Evolutionary conservation across 306 rosid genomes (phyloP), one percentile per base, ranked within the genome.

Genomic region (Ormosia semicastrata): DNA sequence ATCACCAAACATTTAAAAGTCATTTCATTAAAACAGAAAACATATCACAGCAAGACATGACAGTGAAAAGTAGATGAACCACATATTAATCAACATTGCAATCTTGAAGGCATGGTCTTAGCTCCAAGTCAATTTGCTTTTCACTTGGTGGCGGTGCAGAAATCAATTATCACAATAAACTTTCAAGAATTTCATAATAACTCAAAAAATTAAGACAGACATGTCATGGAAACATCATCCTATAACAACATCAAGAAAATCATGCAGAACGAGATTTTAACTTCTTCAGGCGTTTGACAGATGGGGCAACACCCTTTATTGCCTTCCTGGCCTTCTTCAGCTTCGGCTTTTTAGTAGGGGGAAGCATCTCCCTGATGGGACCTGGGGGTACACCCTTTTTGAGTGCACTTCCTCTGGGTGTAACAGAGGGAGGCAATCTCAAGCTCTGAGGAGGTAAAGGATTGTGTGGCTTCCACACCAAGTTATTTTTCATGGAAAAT

Each of bases 361-460:
- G 82, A 71, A 84, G 80, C 87, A 89, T 86, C 88, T 96, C 99
- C 87, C 93, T 83, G 63, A 96, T 82, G 78, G 99, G 99, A 75
- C 99, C 99, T 62, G 98, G 91, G 34, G 94, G 94, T 32, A 96
- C 91, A 59, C 99, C 99, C 92, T 94, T 90, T 89, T 96, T 96
- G 56, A 96, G 98, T 7, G 99, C 99, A 89, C 99, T 96, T 82
- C 99, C 99, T 87, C 98, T 89, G 30, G 99, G 99, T 14, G 98
- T 92, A 53, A 79, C 97, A 56, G 99, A 91, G 46, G 99, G 97
- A 74, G 99, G 99, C 75, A 96, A 57, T 68, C 99, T 92, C 89
- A 96, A 79, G 79, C 87, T 82, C 86, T 93, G 97, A 32, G 99
- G 97, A 40, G 99, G 99, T 77, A 96, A 86, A 65, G 99, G 99